Evolutionary conservation across 345 rosid genomes (phyloP).

Genomic region (Arabis alpina): DNA sequence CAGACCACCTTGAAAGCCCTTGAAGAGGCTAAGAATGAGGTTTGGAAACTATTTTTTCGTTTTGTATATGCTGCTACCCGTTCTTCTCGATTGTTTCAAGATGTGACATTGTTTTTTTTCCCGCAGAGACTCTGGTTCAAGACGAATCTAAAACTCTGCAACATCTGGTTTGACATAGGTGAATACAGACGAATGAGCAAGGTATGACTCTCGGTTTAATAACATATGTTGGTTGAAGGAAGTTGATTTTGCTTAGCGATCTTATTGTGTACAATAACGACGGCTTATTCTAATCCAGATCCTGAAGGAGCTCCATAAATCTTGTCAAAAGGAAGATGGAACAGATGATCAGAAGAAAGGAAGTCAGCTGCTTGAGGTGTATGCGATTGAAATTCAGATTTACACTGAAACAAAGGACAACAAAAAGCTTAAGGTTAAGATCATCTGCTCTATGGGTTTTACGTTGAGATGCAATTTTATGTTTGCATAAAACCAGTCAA

Average conservation of each 20-base stretch:
- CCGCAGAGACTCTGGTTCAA: slow-evolving; percentile 98
- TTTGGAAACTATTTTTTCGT: slow-evolving; percentile 24
- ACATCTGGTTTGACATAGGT: slow-evolving; percentile 97
- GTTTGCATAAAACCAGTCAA: not conserved
- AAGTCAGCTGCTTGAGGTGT: slow-evolving; percentile 97
- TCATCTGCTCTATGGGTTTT: slow-evolving; percentile 8
- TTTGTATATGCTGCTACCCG: not conserved
- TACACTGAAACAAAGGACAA: slow-evolving; percentile 97
- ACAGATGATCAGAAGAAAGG: slow-evolving; percentile 99
- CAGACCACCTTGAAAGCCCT: slow-evolving; percentile 96
- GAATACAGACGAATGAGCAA: slow-evolving; percentile 98
- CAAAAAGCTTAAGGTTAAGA: slow-evolving; percentile 89
- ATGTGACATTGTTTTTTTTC: slow-evolving; percentile 40
- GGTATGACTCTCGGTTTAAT: slow-evolving; percentile 51
- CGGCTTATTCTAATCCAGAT: slow-evolving; percentile 52
- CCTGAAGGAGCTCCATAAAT: slow-evolving; percentile 92
- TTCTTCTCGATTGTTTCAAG: slow-evolving; percentile 17
- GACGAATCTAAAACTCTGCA: slow-evolving; percentile 97
- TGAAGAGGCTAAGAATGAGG: slow-evolving; percentile 99
- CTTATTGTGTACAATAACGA: slow-evolving; percentile 7
- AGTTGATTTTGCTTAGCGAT: slow-evolving; percentile 1
- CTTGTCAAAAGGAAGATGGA: slow-evolving; percentile 98
- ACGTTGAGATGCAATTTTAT: not conserved
- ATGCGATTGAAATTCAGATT: slow-evolving; percentile 97
- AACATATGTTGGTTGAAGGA: slow-evolving; percentile 13